A percentile compares a stretch with the other conserved stretches of the same genome.
phyloP scores from a whole-genome alignment of 441 rosid genomes.

The Bocquillonia castaneifolia region DNA sequence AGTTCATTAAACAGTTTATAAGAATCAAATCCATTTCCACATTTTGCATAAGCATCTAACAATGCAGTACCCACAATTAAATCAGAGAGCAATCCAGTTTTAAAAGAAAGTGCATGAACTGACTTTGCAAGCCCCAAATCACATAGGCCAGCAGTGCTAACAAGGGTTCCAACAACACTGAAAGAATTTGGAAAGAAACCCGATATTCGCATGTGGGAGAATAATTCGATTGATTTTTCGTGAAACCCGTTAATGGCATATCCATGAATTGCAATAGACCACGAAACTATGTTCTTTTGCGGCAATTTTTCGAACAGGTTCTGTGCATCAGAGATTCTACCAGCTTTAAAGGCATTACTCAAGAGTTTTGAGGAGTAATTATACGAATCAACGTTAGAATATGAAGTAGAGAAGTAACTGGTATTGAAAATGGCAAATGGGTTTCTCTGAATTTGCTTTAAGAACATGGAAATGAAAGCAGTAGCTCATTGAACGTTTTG shows the following conservation, averaged over 20 bases:
- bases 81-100: conserved; percentile 28
- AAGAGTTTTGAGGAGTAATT: conserved; percentile 1
- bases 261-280: conserved; percentile 18
- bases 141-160: conserved; percentile 22
- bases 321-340: not conserved
- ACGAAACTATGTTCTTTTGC: not conserved
- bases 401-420: not conserved
- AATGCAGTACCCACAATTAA: conserved; percentile 35
- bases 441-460: conserved; percentile 12
- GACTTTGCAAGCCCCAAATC: conserved; percentile 24
- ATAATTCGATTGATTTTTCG: conserved; percentile 23
- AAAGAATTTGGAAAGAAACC: conserved; percentile 39
- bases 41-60: conserved; percentile 36
- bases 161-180: conserved; percentile 39
- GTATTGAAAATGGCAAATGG: not conserved
- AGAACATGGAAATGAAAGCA: conserved; percentile 13
- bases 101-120: conserved; percentile 33
- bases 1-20: conserved; percentile 28
- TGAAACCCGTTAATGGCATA: conserved; percentile 33
- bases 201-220: conserved; percentile 31
- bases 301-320: conserved; percentile 1
- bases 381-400: not conserved
- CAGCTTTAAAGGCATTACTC: not conserved
- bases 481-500: no score
- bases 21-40: conserved; percentile 27